Evolutionary conservation across 2,329 filamentous ascomycete species (phyloP), one percentile per base, ranked within the genome.

Genomic region (Cladophialophora bantiana): DNA sequence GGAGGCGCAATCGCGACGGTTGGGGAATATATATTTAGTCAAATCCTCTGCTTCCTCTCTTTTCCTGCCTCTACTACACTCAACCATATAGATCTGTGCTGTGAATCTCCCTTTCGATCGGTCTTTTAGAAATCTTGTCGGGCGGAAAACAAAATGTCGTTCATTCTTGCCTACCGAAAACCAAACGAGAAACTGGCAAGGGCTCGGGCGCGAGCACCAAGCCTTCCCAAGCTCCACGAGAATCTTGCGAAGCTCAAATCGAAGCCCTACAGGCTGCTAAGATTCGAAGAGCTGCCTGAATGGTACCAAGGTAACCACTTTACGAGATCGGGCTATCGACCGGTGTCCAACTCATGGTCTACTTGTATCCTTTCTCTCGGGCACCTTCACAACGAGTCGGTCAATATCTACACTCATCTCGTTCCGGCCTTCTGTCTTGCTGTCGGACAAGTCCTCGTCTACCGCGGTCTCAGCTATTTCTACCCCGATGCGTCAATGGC

Each of bases 361-460:
- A 70, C 65, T 7, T 84, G 77, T 67, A 71, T 83, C 60, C 62
- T 70, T 15, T 83, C 81, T 69, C 79, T 77, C 75, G 64, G 72
- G 4, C 80, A 81, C 71, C 66, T 79, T 12, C 81, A 83, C 72
- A 83, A 83, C 67, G 81, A 83, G 71, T 75, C 78, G 0, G 68
- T 77, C 70, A 83, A 82, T 67, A 82, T 83, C 55, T 81, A 77
- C 68, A 78, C 80, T 15, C 80, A 83, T 70, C 75, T 85, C 4
- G 68, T 85, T 2, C 83, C 83, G 0, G 80, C 77, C 10, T 48
- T 82, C 2, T 20, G 76, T 26, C 77, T 78, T 58, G 60, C 79
- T n/a, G 45, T 78, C 6, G 73, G 74, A 26, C 75, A 79, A 36
- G 48, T 66, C 53, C 50, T 66, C 12, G 26, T 72, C 18, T 65